phyloP scores from a whole-genome alignment of 371 early-diverging fungal genomes.

The Mortierella sp. region DNA sequence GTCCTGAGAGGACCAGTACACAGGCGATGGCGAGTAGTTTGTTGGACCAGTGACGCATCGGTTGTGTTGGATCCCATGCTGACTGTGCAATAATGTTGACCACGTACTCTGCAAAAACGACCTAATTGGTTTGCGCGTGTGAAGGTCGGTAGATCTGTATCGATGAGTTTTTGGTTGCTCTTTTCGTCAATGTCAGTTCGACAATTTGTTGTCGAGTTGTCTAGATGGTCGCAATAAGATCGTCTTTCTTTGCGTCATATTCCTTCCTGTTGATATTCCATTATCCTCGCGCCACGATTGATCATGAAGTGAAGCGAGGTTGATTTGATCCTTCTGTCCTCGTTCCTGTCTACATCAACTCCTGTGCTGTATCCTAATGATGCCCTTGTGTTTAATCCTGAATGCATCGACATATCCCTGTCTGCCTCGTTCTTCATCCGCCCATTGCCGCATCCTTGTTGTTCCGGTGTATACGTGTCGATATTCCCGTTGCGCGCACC shows the following conservation, averaged over 20 bases:
- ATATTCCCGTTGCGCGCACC: neutral
- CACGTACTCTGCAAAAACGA: conserved; percentile 84
- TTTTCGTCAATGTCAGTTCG: neutral
- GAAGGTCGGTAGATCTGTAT: neutral
- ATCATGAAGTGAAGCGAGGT: neutral
- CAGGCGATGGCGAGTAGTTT: conserved; percentile 77
- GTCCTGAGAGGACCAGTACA: conserved; percentile 73
- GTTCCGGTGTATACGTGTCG: neutral
- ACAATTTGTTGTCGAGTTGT: neutral
- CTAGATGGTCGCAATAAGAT: neutral
- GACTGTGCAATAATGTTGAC: conserved; percentile 74
- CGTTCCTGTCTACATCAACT: no score
- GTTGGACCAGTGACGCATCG: conserved; percentile 68
- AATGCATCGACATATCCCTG: no score
- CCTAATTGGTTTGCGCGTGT: conserved; percentile 31
- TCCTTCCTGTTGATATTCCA: neutral
- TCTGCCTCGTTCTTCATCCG: neutral
- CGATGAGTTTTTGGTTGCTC: neutral
- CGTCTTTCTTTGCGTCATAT: neutral
- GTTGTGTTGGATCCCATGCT: conserved; percentile 55
- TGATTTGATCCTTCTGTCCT: neutral
- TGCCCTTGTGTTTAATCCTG: no score
- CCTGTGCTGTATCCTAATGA: no score
- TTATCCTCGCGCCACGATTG: neutral
- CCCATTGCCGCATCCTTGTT: no score